These are phyloP conservation scores for Beauveria sp. DNA, from an alignment of 2,329 filamentous ascomycete genomes.

Conservation along the genomic window DNA sequence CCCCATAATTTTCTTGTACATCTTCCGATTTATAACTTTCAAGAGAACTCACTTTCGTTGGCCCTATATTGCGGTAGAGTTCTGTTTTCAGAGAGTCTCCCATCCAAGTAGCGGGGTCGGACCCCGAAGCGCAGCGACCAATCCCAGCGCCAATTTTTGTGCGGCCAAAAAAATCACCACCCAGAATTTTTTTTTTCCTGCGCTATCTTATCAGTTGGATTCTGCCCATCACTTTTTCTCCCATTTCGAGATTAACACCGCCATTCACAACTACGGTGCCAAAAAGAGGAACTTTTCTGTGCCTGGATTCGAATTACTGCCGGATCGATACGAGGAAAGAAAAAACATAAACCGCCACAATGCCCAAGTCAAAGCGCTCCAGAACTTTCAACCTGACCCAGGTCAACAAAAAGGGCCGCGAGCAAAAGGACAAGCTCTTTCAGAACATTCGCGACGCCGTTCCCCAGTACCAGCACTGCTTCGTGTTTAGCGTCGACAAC, in stretches of 20 bases:
- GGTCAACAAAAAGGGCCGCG: slow-evolving; percentile 85
- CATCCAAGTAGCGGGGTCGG: slow-evolving; percentile 1
- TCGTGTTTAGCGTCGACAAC: slow-evolving; percentile 90
- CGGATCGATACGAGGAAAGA: not conserved
- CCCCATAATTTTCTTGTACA: no score
- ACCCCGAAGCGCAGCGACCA: not conserved
- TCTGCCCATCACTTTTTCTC: slow-evolving; percentile 6
- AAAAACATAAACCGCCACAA: slow-evolving; percentile 33
- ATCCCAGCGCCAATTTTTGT: slow-evolving; percentile 5
- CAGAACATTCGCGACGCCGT: slow-evolving; percentile 79
- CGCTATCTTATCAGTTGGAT: slow-evolving; percentile 22
- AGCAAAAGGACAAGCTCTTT: slow-evolving; percentile 85
- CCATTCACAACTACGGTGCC: slow-evolving; percentile 6
- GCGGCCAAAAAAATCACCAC: slow-evolving; percentile 1
- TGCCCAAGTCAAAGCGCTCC: slow-evolving; percentile 95
- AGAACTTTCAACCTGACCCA: slow-evolving; percentile 85
- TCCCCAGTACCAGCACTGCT: slow-evolving; percentile 81
- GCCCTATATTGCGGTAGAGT: not conserved
- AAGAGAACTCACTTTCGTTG: not conserved
- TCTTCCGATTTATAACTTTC: no score
- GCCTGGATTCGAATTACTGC: not conserved
- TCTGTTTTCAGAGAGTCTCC: no score
- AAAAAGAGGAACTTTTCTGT: not conserved
- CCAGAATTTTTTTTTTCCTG: slow-evolving; percentile 21
- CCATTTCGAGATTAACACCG: slow-evolving; percentile 6